Evolutionary conservation across 768 basidiomycete genomes (phyloP), one percentile per base, ranked within the genome.

Genomic region (Leccinum olivaceopallidum): DNA sequence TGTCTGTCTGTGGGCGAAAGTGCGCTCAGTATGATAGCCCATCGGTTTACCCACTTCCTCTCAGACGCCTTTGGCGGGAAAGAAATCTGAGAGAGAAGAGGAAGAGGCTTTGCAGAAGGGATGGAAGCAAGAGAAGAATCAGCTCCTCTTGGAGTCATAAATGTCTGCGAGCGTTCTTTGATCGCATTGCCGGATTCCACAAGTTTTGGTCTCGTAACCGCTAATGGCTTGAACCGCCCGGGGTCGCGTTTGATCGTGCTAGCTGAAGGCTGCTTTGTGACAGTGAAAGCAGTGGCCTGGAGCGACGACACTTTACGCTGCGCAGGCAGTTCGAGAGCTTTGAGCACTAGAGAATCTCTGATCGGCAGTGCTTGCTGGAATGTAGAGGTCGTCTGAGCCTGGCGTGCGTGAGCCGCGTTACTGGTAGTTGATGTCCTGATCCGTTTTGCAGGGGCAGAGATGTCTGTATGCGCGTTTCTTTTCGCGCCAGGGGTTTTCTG

Each of bases 1-100:
- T 58, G 61, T 6, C 87, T 74, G 55, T 86, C 84, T 54, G 68
- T 56, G 6, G 76, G 63, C 6, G 77, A 74, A 3, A 90, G 71
- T 6, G 72, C 75, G 60, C 82, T 81, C 7, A 91, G 73, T 16
- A 86, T 73, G 32, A 89, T 55, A 5, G 89, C 78, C 72, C 86
- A 82, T 3, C 63, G 69, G 22, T 78, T 66, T 4, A 87, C 83
- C 57, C 74, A 77, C 71, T 82, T 88, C 34, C 88, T 76, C 56
- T 89, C 82, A 1, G 83, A 75, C 10, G 87, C 66, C 22, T 78
- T 79, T 1, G 89, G 88, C 1, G 90, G 88, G 34, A 86, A 62
- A 5, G 79, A 75, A 47, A 90, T 82, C 18, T 74, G 62, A 12
- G 67, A 57, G 13, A 89, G 74, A 4, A 62, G 49, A 20, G 61